Evolutionary conservation across 805 yeast species (phyloP), one percentile per base, ranked within the genome.

Genomic region (Metschnikowia kofuensis): DNA sequence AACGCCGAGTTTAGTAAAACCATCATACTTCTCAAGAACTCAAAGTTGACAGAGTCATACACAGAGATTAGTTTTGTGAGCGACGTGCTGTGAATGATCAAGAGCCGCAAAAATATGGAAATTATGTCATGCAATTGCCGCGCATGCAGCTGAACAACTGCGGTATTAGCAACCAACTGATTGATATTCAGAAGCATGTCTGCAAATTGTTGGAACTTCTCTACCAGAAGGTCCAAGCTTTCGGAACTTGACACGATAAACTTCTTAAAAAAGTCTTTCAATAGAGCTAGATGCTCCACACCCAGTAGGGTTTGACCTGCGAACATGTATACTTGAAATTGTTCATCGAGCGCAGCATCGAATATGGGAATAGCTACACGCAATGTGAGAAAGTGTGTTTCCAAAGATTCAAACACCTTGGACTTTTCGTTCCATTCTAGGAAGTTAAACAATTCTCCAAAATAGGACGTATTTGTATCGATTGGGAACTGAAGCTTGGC

Each of bases 11-110:
- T 70, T 50, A 80, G 68, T 13, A 84, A 55, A 10, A 67, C 65
- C 10, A 77, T 71, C 58, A 83, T 63, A 50, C 75, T 76, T 52
- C 72, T 69, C 50, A 82, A 59, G 45, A 83, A 78, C 9, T 58
- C 67, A 47, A 78, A 78, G 38, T 76, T 75, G 65, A 60, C 63
- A 60, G 73, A 51, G 55, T 49, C 75, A 57, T 60, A 77, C 44
- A 69, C 50, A 1, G 81, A 68, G n/a, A 77, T 60, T 7, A 72
- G 68, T 14, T 52, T 50, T 2, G 78, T 77, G 35, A 84, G 63
- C 15, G 78, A 72, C 3, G 66, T 61, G 57, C 79, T 80, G 60
- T 83, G 87, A 42, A 83, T 77, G 41, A 82, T 72, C n/a, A 83
- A 65, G 13, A 83, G 78, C 48, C 82, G 70, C 49, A 83, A 67